These are phyloP conservation scores for Acrocalymma vagum DNA, from an alignment of 2,329 filamentous ascomycete species.

Conservation along the genomic window DNA sequence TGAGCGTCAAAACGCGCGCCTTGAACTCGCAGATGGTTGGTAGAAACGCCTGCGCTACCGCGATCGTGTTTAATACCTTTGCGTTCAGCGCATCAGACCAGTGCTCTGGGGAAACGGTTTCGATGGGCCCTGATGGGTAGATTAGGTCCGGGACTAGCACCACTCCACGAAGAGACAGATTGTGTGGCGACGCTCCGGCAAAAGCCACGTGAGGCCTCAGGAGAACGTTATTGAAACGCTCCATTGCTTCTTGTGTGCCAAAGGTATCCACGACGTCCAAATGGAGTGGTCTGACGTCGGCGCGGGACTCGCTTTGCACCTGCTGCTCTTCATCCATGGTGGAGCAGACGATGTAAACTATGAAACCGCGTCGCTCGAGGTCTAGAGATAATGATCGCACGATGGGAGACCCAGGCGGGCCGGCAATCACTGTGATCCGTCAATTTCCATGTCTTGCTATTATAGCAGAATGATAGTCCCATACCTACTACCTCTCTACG, in stretches of 20 bases:
- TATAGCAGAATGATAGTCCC: constrained; percentile 1
- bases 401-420: constrained; percentile 84
- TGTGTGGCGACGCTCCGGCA: constrained; percentile 77
- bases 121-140: constrained; percentile 86
- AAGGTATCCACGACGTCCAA: constrained; percentile 84
- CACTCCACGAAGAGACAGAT: constrained; percentile 78
- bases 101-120: constrained; percentile 81
- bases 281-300: constrained; percentile 82
- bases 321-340: constrained; percentile 85
- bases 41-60: constrained; percentile 87
- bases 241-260: constrained; percentile 72
- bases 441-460: background rate
- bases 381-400: constrained; percentile 85
- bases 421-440: constrained; percentile 73
- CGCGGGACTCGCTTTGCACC: constrained; percentile 77
- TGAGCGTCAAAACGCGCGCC: constrained; percentile 77
- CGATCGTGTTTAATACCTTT: constrained; percentile 87
- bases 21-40: constrained; percentile 61
- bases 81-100: constrained; percentile 94
- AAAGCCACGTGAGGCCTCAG: constrained; percentile 79
- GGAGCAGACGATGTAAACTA: constrained; percentile 89
- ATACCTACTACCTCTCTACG: constrained; percentile 79
- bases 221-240: constrained; percentile 75
- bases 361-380: constrained; percentile 88
- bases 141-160: constrained; percentile 80